These are phyloP conservation scores for Entonaema liquescens DNA, from an alignment of 495 filamentous ascomycete species.

Conservation along the genomic window DNA sequence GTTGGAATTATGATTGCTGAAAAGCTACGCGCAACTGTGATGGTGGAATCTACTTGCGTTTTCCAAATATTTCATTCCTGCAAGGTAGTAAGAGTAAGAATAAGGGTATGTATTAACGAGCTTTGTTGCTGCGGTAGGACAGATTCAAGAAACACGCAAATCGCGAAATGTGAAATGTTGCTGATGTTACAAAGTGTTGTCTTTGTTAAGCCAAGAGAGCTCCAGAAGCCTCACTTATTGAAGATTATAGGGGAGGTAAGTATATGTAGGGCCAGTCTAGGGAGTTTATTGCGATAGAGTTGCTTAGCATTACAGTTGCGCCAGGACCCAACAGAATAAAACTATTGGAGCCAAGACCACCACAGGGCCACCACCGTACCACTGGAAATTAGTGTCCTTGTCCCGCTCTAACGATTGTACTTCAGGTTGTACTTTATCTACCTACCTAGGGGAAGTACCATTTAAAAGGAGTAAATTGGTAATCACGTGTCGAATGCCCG, in stretches of 20 bases:
- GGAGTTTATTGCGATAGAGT: slow-evolving; percentile 28
- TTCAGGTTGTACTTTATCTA: neutral
- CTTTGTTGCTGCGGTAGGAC: slow-evolving; percentile 8
- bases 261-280: slow-evolving; percentile 1
- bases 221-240: slow-evolving; percentile 28
- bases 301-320: neutral
- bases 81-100: neutral
- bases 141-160: slow-evolving; percentile 31
- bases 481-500: slow-evolving; percentile 31
- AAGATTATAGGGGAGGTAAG: neutral
- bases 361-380: slow-evolving; percentile 23
- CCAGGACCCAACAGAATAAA: slow-evolving; percentile 21
- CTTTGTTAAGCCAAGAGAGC: slow-evolving; percentile 33
- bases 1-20: slow-evolving; percentile 26
- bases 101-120: slow-evolving; percentile 8
- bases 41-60: slow-evolving; percentile 19
- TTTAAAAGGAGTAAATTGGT: slow-evolving; percentile 31
- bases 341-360: slow-evolving; percentile 31
- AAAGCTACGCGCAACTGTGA: slow-evolving; percentile 36
- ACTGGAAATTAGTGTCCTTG: slow-evolving; percentile 36
- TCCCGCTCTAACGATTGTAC: slow-evolving; percentile 8
- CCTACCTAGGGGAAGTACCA: no score
- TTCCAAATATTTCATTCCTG: slow-evolving; percentile 35
- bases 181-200: slow-evolving; percentile 13
- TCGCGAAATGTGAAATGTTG: slow-evolving; percentile 26